Evolutionary conservation across 768 basidiomycete genomes (phyloP).

Genomic region (Plicaturopsis crispa): DNA sequence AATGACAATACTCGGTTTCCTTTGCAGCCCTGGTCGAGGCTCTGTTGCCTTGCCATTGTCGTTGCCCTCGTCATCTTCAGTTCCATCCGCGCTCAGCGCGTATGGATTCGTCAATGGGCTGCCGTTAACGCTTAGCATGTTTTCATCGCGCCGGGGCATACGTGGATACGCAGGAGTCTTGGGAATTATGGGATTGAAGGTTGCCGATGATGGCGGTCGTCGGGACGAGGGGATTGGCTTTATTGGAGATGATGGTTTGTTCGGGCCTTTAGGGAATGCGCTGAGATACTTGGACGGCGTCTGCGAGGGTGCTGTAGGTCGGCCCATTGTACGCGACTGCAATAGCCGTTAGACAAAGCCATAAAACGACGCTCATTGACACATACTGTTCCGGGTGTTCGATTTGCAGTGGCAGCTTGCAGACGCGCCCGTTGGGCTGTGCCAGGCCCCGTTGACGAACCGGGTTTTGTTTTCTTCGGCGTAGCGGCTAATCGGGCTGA

Average conservation of each 20-base stretch:
- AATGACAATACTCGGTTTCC: constrained; percentile 52
- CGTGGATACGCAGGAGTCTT: constrained; percentile 57
- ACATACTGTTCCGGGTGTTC: constrained; percentile 36
- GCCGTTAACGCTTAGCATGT: constrained; percentile 75
- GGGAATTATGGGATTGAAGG: constrained; percentile 67
- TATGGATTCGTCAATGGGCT: constrained; percentile 79
- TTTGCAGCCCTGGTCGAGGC: constrained; percentile 9
- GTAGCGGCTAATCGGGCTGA: constrained; percentile 44
- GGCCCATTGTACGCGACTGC: constrained; percentile 18
- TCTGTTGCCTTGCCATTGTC: constrained; percentile 18
- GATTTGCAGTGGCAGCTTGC: constrained; percentile 26
- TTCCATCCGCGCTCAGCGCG: constrained; percentile 43
- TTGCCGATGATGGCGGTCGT: constrained; percentile 39
- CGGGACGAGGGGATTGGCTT: constrained; percentile 10
- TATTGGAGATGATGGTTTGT: constrained; percentile 22
- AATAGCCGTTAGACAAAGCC: not conserved
- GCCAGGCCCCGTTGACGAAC: constrained; percentile 43
- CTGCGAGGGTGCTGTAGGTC: constrained; percentile 23
- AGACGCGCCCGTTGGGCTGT: constrained; percentile 42
- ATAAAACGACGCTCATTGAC: constrained; percentile 19
- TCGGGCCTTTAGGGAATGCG: too few species aligned
- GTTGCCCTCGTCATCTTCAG: constrained; percentile 17
- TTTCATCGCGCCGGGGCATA: constrained; percentile 67
- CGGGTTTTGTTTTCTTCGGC: constrained; percentile 44
- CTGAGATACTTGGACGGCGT: too few species aligned